These are phyloP conservation scores for Coriaria nepalensis DNA, from an alignment of 306 rosid genomes.

Conservation along the genomic window DNA sequence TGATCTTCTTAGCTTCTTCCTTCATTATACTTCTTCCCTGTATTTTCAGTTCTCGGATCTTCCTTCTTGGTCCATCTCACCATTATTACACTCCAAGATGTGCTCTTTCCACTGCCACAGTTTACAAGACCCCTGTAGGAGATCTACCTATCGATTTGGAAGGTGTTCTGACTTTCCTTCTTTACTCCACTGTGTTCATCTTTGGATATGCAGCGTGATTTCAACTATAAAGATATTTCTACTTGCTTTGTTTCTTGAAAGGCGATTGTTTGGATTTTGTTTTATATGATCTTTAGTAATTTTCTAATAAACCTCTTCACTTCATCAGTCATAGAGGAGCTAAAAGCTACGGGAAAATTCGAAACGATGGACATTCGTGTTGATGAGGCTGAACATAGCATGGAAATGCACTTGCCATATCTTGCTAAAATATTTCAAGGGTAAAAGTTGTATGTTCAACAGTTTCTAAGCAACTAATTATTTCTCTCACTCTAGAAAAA, in stretches of 20 bases:
- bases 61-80: constrained; percentile 98
- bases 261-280: neutral
- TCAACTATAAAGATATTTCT: neutral
- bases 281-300: neutral
- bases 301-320: constrained; percentile 7
- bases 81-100: constrained; percentile 81
- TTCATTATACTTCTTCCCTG: constrained; percentile 5
- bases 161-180: constrained; percentile 31
- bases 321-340: constrained; percentile 60
- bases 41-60: constrained; percentile 59
- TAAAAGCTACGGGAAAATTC: constrained; percentile 77
- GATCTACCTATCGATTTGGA: constrained; percentile 92
- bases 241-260: neutral
- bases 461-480: neutral
- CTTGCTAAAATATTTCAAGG: constrained; percentile 94
- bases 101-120: constrained; percentile 78
- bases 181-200: neutral
- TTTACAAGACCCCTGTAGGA: constrained; percentile 90
- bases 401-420: constrained; percentile 99
- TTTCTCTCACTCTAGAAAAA: neutral
- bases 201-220: neutral
- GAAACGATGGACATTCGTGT: constrained; percentile 62
- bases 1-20: neutral
- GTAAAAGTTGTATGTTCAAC: constrained; percentile 21
- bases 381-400: constrained; percentile 99